Evolutionary conservation across 495 filamentous ascomycete species (phyloP).

Genomic region (Lindgomyces ingoldianus): DNA sequence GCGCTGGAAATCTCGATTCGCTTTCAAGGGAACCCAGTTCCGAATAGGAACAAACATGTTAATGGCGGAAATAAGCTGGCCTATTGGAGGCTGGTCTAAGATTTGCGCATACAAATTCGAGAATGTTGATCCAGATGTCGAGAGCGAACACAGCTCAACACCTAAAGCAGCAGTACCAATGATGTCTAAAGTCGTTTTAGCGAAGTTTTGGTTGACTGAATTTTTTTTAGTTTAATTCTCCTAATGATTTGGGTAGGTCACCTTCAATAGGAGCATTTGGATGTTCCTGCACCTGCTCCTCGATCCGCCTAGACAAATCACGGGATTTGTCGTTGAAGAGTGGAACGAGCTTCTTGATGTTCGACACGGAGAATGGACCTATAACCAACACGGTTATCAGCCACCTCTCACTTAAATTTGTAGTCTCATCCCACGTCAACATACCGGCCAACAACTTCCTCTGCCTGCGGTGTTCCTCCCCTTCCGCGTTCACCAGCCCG

Average conservation of each 20-base stretch:
- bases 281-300: neutral
- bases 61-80: slow-evolving; percentile 9
- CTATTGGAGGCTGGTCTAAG: slow-evolving; percentile 51
- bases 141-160: slow-evolving; percentile 70
- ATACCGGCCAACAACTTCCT: slow-evolving; percentile 17
- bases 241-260: neutral
- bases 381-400: too few species aligned
- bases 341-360: slow-evolving; percentile 21
- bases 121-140: slow-evolving; percentile 62
- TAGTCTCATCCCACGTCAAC: neutral
- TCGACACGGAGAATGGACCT: slow-evolving; percentile 5
- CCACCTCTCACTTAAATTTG: neutral
- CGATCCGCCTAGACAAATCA: neutral
- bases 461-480: slow-evolving; percentile 69
- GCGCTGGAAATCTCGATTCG: slow-evolving; percentile 10
- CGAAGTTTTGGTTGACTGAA: neutral
- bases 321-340: slow-evolving; percentile 12
- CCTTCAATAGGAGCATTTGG: neutral
- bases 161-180: slow-evolving; percentile 80
- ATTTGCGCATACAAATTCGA: slow-evolving; percentile 63
- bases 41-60: slow-evolving; percentile 25
- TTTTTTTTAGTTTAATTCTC: neutral
- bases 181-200: slow-evolving; percentile 70
- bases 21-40: slow-evolving; percentile 21
- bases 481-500: slow-evolving; percentile 78